phyloP scores from a whole-genome alignment of 73 alveolate species.

The Paramecium sonneborni region DNA sequence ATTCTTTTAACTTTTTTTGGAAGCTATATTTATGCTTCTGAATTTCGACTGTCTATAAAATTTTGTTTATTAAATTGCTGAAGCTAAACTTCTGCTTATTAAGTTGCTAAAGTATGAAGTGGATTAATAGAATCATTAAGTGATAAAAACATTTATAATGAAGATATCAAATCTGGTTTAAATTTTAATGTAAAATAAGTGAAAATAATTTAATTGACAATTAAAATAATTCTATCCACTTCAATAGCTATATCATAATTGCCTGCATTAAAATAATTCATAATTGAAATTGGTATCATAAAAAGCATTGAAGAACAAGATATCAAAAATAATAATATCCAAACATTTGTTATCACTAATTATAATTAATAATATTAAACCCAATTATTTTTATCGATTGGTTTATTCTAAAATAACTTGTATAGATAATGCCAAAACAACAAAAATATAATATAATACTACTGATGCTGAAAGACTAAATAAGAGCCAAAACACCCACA shows the following conservation, averaged over 20 bases:
- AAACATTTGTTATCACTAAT: not conserved
- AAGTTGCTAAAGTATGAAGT: not conserved
- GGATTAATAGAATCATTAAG: not conserved
- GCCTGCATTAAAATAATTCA: not conserved
- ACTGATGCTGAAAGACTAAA: slow-evolving; percentile 19
- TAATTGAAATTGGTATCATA: not conserved
- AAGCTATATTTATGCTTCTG: not conserved
- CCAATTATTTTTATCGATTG: not conserved
- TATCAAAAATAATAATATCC: not conserved
- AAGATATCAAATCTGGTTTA: not conserved
- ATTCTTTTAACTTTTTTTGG: not conserved
- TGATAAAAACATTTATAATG: not conserved
- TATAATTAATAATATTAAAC: not conserved
- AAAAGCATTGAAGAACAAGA: not conserved
- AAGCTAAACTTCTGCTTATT: not conserved
- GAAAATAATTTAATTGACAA: not conserved
- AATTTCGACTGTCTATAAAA: not conserved
- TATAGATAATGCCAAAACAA: not conserved
- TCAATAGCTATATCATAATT: not conserved
- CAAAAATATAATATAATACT: not conserved
- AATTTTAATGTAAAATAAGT: not conserved
- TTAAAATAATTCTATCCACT: not conserved
- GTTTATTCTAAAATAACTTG: slow-evolving; percentile 1
- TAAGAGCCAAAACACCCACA: not conserved
- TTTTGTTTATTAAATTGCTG: not conserved